A percentile compares a stretch with the other conserved stretches of the same genome.
Evolutionary conservation across 345 rosid species (phyloP).

Genomic region (Salix exigua): DNA sequence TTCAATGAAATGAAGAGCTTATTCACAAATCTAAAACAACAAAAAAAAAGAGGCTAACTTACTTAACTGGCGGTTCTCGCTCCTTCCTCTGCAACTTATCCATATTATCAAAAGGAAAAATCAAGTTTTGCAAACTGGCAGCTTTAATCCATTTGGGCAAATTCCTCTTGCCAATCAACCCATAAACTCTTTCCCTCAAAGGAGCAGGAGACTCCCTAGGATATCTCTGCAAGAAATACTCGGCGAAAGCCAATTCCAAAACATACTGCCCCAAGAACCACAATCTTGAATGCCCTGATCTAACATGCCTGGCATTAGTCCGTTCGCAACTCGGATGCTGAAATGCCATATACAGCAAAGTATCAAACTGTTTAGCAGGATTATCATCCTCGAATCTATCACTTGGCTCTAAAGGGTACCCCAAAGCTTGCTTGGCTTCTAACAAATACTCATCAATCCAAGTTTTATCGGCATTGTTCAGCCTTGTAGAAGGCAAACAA

Average conservation of each 20-base stretch:
- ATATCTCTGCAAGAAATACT: constrained; percentile 83
- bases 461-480: constrained; percentile 73
- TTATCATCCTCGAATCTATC: constrained; percentile 66
- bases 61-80: constrained; percentile 85
- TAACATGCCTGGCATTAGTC: constrained; percentile 73
- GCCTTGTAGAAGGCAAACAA: constrained; percentile 74
- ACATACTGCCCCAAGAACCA: constrained; percentile 86
- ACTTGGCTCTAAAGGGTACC: constrained; percentile 72
- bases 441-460: constrained; percentile 93
- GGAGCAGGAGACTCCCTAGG: constrained; percentile 90
- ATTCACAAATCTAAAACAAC: not conserved
- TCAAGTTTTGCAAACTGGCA: constrained; percentile 78
- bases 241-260: constrained; percentile 74
- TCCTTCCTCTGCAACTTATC: constrained; percentile 67
- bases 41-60: constrained; percentile 33
- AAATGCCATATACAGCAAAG: constrained; percentile 73
- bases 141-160: constrained; percentile 86
- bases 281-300: constrained; percentile 80
- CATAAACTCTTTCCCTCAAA: constrained; percentile 89
- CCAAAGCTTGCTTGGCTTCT: constrained; percentile 92
- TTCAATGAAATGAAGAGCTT: not conserved
- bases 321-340: constrained; percentile 91
- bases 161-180: constrained; percentile 84
- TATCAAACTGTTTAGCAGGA: constrained; percentile 92
- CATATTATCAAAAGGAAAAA: constrained; percentile 91